Evolutionary conservation across 139 green algal species (phyloP), one percentile per base, ranked within the genome.

Genomic region (Nannochloris sp.): DNA sequence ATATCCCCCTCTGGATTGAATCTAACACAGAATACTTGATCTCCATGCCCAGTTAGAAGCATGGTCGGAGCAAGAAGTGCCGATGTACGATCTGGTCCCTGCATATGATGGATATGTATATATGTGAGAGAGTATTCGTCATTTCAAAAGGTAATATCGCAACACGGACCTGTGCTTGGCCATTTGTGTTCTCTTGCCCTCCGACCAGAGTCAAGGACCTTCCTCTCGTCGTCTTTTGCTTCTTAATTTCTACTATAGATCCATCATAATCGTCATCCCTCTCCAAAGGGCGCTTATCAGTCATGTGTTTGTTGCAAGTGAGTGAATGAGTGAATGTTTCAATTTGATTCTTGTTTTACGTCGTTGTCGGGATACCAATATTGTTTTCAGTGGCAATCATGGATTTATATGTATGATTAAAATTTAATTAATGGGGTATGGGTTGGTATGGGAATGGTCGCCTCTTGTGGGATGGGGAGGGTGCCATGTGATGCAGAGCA

Each of bases 1-100:
- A 72, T 62, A 9, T 79, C 62, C 5, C 92, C 92, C 45, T 89
- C 81, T 6, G 89, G 86, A 57, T 65, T 91, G 74, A 97, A 97
- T 12, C 82, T 80, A 63, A 91, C 58, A 9, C 61, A 71, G 67
- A 87, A 91, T 1, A 98, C 80, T 45, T 89, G 87, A 2, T 77
- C 84, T 1, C n/a, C 75, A 68, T 97, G 89, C 30, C 90, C 91
- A 3, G 74, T 75, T 3, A 96, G 77, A 58, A 89, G 79, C 79
- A 97, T 91, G 49, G 84, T 97, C 3, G 91, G 89, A 0, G 89
- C 86, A 9, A 77, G 46, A 3, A 95, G 68, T 6, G 61, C 68
- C 11, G 79, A 87, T 2, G 79, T 88, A 5, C 83, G 67, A 20
- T 68, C 65, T 0, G 70, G 59, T 4, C 64, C 70, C 67, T 82